Evolutionary conservation across 306 rosid genomes (phyloP).

Genomic region (Gillenia trifoliata): DNA sequence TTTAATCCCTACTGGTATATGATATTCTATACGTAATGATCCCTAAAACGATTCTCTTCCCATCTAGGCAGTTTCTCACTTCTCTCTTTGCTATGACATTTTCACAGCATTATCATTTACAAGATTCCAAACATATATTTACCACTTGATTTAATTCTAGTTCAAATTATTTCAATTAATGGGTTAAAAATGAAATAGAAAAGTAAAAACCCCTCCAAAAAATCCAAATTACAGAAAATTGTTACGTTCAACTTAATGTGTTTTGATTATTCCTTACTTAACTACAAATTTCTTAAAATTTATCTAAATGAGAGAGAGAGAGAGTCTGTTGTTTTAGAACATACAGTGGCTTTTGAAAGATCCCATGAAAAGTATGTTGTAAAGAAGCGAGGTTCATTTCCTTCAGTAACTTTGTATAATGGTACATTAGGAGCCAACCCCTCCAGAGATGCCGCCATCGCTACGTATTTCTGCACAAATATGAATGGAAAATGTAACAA

Average conservation of each 20-base stretch:
- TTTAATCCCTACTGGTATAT: not conserved
- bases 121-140: not conserved
- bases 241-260: not conserved
- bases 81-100: not conserved
- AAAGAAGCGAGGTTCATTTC: conserved; percentile 95
- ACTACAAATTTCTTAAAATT: not conserved
- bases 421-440: conserved; percentile 81
- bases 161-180: not conserved
- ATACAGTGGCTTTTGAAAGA: conserved; percentile 67
- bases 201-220: not conserved
- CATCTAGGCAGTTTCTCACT: not conserved
- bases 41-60: not conserved
- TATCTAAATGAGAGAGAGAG: not conserved
- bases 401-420: conserved; percentile 87
- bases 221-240: not conserved
- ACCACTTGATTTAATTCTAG: not conserved
- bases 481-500: not conserved
- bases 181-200: not conserved
- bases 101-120: not conserved
- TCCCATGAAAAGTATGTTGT: conserved; percentile 96
- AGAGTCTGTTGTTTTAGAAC: conserved; percentile 27
- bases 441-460: conserved; percentile 77
- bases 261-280: not conserved
- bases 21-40: not conserved
- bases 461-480: conserved; percentile 76